Evolutionary conservation across 352 stramenopile species (phyloP).

Genomic region (Lagenidium giganteum): DNA sequence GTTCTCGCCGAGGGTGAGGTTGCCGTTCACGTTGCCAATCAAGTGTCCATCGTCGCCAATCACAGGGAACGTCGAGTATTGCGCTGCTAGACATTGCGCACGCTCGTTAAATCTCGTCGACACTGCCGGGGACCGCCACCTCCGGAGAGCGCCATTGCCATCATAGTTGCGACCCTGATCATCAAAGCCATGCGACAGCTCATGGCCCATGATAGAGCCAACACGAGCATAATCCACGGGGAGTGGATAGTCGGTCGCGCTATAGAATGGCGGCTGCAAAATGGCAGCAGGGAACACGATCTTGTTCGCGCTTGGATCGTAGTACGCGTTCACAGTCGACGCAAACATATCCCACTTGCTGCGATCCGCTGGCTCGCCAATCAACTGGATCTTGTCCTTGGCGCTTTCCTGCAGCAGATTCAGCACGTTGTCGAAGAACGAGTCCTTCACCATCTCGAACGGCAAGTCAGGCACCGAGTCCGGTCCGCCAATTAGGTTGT

Average conservation of each 20-base stretch:
- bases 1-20: slow-evolving; percentile 87
- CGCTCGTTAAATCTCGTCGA: slow-evolving; percentile 31
- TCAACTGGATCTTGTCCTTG: slow-evolving; percentile 17
- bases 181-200: slow-evolving; percentile 91
- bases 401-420: slow-evolving; percentile 30
- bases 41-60: slow-evolving; percentile 25
- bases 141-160: slow-evolving; percentile 68
- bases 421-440: slow-evolving; percentile 54
- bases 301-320: slow-evolving; percentile 53
- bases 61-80: slow-evolving; percentile 57
- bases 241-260: slow-evolving; percentile 56
- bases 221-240: slow-evolving; percentile 88
- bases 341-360: slow-evolving; percentile 82
- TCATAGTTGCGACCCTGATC: slow-evolving; percentile 86
- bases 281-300: slow-evolving; percentile 92
- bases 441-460: slow-evolving; percentile 39
- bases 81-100: slow-evolving; percentile 32
- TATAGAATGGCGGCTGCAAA: slow-evolving; percentile 73
- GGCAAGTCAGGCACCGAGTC: slow-evolving; percentile 38
- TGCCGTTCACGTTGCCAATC: slow-evolving; percentile 67
- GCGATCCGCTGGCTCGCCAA: slow-evolving; percentile 29
- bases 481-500: slow-evolving; percentile 67
- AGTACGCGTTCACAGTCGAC: slow-evolving; percentile 85
- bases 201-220: slow-evolving; percentile 87
- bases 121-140: slow-evolving; percentile 81